These are phyloP conservation scores for Podospora bellae-mahoneyi DNA, from an alignment of 495 filamentous ascomycete genomes.

Conservation along the genomic window DNA sequence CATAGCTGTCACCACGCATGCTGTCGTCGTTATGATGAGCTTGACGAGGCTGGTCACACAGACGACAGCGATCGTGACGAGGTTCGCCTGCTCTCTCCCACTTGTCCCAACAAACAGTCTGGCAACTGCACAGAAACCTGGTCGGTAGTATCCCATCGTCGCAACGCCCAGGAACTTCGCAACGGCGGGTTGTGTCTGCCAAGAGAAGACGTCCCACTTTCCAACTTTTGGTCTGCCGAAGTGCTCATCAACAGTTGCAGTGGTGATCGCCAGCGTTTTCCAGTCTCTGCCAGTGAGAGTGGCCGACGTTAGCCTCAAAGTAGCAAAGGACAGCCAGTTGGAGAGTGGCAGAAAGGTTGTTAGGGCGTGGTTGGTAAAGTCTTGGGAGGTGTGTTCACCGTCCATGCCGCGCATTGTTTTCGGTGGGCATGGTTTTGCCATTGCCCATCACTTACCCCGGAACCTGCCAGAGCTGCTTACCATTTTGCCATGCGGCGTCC, in stretches of 20 bases:
- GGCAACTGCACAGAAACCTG: constrained; percentile 1
- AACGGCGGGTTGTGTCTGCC: background rate
- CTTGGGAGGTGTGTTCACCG: background rate
- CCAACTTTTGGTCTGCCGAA: constrained; percentile 4
- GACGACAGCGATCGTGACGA: background rate
- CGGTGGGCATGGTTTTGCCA: background rate
- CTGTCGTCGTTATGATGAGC: background rate
- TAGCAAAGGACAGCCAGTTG: background rate
- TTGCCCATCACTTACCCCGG: background rate
- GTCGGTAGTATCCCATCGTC: constrained; percentile 6
- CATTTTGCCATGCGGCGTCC: background rate
- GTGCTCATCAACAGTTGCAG: background rate
- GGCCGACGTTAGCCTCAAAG: background rate
- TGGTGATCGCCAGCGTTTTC: constrained; percentile 4
- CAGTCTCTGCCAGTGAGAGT: too few relatives aligned
- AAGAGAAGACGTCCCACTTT: background rate
- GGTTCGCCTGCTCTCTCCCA: background rate
- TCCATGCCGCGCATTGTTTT: background rate
- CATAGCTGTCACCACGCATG: background rate
- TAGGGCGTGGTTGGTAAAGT: background rate
- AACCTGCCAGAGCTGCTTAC: background rate
- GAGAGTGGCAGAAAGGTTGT: background rate
- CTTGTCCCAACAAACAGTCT: constrained; percentile 1
- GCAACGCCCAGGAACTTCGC: constrained; percentile 6
- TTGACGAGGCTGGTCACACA: background rate